A percentile compares a stretch with the other conserved stretches of the same genome.
Conservation (phyloP, 352 stramenopile species). For the Phytophthora boehmeriae region DNA sequence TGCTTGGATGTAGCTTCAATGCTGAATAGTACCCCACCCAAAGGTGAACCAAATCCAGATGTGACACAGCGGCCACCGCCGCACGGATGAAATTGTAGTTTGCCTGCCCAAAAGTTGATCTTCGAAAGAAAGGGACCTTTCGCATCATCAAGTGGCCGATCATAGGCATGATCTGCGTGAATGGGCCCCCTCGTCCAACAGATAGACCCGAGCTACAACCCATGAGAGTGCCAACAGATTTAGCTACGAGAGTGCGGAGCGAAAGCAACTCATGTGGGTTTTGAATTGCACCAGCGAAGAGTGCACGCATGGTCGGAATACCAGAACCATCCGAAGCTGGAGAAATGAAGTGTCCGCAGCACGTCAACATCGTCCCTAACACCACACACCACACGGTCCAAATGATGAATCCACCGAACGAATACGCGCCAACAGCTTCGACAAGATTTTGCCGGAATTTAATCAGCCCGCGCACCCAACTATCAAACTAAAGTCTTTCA, state of each 20-base stretch:
- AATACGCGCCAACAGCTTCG: slow-evolving; percentile 54
- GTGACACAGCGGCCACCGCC: slow-evolving; percentile 78
- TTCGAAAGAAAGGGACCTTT: slow-evolving; percentile 71
- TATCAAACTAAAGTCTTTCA: slow-evolving; percentile 65
- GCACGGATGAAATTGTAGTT: slow-evolving; percentile 79
- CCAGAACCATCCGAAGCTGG: slow-evolving; percentile 74
- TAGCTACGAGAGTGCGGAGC: slow-evolving; percentile 68
- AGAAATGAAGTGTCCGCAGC: slow-evolving; percentile 62
- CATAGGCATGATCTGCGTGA: slow-evolving; percentile 80
- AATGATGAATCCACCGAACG: slow-evolving; percentile 64
- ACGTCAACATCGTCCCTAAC: slow-evolving; percentile 62
- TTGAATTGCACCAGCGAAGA: slow-evolving; percentile 84
- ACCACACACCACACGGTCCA: slow-evolving; percentile 70
- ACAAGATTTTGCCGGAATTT: slow-evolving; percentile 54
- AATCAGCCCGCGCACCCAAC: slow-evolving; percentile 70
- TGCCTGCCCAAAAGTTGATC: slow-evolving; percentile 71
- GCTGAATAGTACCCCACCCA: slow-evolving; percentile 80
- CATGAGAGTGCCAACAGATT: slow-evolving; percentile 72
- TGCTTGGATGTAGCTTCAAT: slow-evolving; percentile 86
- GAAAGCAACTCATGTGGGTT: slow-evolving; percentile 73
- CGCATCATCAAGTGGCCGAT: slow-evolving; percentile 75
- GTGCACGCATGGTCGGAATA: slow-evolving; percentile 78
- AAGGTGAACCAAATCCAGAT: slow-evolving; percentile 77
- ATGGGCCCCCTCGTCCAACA: slow-evolving; percentile 71
- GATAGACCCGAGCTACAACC: slow-evolving; percentile 74